Conservation (phyloP, 169 alveolate genomes). For the Miamiensis avidus region DNA sequence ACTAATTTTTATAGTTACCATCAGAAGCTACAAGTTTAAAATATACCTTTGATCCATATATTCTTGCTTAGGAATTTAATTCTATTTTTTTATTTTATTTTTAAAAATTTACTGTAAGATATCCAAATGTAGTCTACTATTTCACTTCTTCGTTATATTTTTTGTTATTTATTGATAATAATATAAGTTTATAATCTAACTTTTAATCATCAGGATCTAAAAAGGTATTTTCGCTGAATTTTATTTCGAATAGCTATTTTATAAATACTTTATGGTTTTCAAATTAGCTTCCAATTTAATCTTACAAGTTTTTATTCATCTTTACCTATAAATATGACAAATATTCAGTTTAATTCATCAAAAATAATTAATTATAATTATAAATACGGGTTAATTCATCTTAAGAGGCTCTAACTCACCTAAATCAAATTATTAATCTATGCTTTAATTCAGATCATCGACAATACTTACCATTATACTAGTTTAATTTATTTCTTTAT, state of each 20-base stretch:
- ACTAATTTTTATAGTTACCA: background rate
- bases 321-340: background rate
- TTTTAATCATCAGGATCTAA: background rate
- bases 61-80: background rate
- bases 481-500: too few species aligned
- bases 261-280: background rate
- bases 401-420: background rate
- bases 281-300: too few species aligned
- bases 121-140: background rate
- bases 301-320: background rate
- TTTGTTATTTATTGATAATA: background rate
- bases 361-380: too few species aligned
- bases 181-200: too few species aligned
- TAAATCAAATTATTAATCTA: background rate
- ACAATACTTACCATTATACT: background rate
- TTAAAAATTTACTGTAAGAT: background rate
- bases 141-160: background rate
- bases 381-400: background rate
- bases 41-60: too few species aligned
- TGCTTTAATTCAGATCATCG: background rate
- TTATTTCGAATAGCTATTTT: background rate
- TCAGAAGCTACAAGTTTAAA: background rate
- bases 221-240: background rate
- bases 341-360: too few species aligned
- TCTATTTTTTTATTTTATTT: background rate